These are phyloP conservation scores for Hericium alpestre DNA, from an alignment of 768 basidiomycete species.

Conservation along the genomic window DNA sequence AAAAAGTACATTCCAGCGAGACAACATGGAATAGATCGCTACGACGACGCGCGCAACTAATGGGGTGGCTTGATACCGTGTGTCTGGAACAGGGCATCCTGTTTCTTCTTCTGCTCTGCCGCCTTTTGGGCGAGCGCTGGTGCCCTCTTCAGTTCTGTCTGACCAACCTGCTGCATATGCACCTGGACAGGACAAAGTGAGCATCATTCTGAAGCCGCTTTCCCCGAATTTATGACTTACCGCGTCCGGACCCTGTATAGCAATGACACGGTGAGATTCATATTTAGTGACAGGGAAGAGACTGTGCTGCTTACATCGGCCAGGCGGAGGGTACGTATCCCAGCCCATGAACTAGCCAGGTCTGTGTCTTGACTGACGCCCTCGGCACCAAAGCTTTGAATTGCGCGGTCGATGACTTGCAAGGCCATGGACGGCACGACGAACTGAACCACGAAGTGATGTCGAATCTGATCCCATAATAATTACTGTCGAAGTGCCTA, in stretches of 20 bases:
- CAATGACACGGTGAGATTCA: neutral
- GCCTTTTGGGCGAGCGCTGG: conserved; percentile 45
- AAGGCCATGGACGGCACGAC: conserved; percentile 89
- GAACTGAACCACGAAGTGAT: conserved; percentile 42
- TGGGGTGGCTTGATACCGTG: conserved; percentile 45
- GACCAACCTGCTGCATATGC: conserved; percentile 92
- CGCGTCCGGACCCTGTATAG: conserved; percentile 63
- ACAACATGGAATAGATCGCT: too few species aligned
- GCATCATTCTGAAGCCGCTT: neutral
- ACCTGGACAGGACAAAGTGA: conserved; percentile 37
- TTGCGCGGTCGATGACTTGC: conserved; percentile 84
- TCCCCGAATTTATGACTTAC: conserved; percentile 26
- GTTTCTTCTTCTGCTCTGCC: conserved; percentile 47
- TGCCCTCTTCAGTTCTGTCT: conserved; percentile 75
- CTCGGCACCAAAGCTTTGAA: conserved; percentile 94
- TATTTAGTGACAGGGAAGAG: neutral
- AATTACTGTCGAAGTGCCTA: conserved; percentile 18
- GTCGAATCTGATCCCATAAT: neutral
- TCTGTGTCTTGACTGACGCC: conserved; percentile 85
- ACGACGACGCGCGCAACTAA: too few species aligned
- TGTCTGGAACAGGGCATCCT: conserved; percentile 48
- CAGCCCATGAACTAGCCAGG: conserved; percentile 69
- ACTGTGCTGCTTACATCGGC: conserved; percentile 53
- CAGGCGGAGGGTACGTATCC: conserved; percentile 76
- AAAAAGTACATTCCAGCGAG: too few species aligned